Base-by-base conservation (phyloP, 257 asterid genomes). In the Datura wrightii region DNA sequence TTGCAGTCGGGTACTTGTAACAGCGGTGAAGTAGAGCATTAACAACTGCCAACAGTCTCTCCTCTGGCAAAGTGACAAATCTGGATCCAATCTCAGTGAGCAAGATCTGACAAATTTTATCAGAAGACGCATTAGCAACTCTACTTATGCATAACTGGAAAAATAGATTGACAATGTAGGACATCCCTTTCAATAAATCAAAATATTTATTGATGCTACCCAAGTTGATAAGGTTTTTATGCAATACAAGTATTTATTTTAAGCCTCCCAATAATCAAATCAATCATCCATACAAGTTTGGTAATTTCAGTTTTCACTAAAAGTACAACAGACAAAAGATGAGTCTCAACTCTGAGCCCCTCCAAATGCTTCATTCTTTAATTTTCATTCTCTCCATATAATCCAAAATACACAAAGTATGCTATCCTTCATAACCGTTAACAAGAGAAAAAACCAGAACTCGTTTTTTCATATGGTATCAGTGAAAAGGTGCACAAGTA, bases 1-100 rank as follows among this genome's bases (percentile, higher is more conserved):
- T 97, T 62, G 98, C 98, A 62, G 98, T 95, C 19, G 99, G 99
- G 86, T 97, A 97, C 90, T 97, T 97, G 90, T 97, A 97, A 89
- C 99, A 97, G 19, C 99, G 99, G 85, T 97, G 99, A 87, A 97
- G 99, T 89, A 97, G 85, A 79, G 99, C 99, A 85, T 97, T 97
- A 52, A 97, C 99, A 85, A 97, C 99, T 63, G 99, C 99, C 87
- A 97, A 90, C 85, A 97, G 90, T 83, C 99, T 93, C 91, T 97
- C 99, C 92, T 97, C 99, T 1, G 99, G 99, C 89, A 95, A 90
- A 10, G 99, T 97, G 70, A 94, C 98, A 90, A 97, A 97, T 87
- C 97, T 89, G 56, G 99, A 97, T 18, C 99, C 98, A 80, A 97
- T 94, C 90, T 97, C 99, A 10, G 99, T 97, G 44, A 97, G 97